Evolutionary conservation across 768 basidiomycete species (phyloP), one percentile per base, ranked within the genome.

Genomic region (Coprinellus aureogranulatus): DNA sequence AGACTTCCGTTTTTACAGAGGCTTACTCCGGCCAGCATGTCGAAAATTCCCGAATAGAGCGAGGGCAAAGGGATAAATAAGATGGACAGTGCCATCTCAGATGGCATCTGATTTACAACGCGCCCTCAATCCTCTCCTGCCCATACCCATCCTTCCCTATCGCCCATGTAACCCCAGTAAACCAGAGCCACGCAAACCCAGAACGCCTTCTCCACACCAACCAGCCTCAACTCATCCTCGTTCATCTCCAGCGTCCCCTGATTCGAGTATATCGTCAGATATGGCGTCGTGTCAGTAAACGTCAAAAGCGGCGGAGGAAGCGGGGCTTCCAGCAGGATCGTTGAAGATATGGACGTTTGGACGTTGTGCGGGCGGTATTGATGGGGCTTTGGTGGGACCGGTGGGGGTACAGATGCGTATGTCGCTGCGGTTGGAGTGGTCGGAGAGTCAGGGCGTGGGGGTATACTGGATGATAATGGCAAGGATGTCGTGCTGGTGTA

Each of bases 151-250:
- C 57, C 91, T 76, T 91, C 90, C 63, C 89, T 78, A 62, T 92
- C 89, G 63, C 81, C 82, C 63, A 92, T 68, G 64, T 90, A 92
- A 58, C 89, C 89, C 12, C 90, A 70, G 67, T 91, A 93, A 2
- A 88, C 85, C 63, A 92, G 67, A 0, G 85, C 85, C 40, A 89
- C 75, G 0, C 88, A 82, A 45, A 93, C 77, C 86, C 89, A 92
- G 66, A 92, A 92, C 53, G 85, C 85, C 26, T 81, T 80, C 48
- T 90, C 88, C 27, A 93, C 82, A 14, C 90, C 91, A 23, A 90
- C 65, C 28, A 5, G n/a, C 28, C 40, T 52, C 30, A 58, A 18
- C 40, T 58, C 51, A 9, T 39, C 25, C 44, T 34, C 52, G 14
- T 40, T 53, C 10, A 58, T 40, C 27, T 52, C 52, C 22, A 58